Evolutionary conservation across 2,329 filamentous ascomycete genomes (phyloP).

Genomic region (Fusarium pseudonygamai): DNA sequence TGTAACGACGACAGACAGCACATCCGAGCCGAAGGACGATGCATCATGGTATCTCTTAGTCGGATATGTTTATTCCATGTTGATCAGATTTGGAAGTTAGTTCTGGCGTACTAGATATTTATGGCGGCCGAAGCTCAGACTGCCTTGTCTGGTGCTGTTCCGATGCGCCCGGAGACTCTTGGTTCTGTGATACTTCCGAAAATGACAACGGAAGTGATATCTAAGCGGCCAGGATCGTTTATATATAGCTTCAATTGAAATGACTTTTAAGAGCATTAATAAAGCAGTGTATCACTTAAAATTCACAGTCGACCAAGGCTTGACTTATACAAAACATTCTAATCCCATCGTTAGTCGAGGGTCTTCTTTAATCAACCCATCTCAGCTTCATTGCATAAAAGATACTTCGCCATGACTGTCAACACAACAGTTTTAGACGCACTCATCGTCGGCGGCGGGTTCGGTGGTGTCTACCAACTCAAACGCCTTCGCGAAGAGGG

Average conservation of each 20-base stretch:
- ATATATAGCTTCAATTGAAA: not conserved
- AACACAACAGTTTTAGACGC: not conserved
- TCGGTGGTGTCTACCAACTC: not conserved
- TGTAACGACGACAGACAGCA: too few relatives aligned
- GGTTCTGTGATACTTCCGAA: not conserved
- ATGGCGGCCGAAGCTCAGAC: rapidly evolving
- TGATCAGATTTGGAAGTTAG: not conserved
- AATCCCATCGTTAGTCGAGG: too few relatives aligned
- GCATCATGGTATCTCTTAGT: too few relatives aligned
- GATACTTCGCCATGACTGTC: rapidly evolving
- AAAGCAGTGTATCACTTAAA: not conserved
- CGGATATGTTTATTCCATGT: not conserved
- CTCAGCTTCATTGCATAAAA: rapidly evolving
- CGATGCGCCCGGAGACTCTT: not conserved
- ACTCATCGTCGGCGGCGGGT: not conserved
- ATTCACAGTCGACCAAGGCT: not conserved
- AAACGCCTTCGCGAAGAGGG: not conserved
- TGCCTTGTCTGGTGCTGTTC: not conserved
- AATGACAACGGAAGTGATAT: not conserved
- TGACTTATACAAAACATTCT: not conserved
- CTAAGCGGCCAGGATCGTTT: rapidly evolving
- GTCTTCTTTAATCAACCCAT: not conserved
- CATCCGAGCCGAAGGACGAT: not conserved
- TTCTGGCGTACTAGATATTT: not conserved
- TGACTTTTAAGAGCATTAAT: rapidly evolving